Evolutionary conservation across 2,329 filamentous ascomycete genomes (phyloP).

Genomic region (Teratosphaeria zuluensis): DNA sequence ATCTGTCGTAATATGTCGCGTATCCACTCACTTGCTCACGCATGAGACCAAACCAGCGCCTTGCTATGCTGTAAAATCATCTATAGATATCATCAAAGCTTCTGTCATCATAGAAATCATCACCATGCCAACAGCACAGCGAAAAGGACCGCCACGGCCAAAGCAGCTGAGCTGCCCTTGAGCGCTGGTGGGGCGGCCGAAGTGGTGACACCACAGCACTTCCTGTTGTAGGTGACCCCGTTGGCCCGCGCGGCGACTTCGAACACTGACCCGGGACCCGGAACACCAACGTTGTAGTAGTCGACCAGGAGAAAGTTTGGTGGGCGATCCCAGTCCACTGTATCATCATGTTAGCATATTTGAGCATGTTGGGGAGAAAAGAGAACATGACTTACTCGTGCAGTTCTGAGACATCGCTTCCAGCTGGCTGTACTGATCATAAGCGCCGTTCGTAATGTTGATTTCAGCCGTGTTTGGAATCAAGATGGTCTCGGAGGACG

Average conservation of each 20-base stretch:
- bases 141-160: constrained; percentile 3
- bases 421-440: constrained; percentile 53
- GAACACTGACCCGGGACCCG: constrained; percentile 62
- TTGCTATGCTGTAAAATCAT: neutral
- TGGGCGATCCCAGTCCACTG: constrained; percentile 52
- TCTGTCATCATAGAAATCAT: neutral
- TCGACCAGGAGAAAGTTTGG: constrained; percentile 77
- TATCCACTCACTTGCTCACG: neutral
- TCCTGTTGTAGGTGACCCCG: constrained; percentile 54
- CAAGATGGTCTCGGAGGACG: constrained; percentile 41
- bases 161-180: neutral
- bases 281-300: constrained; percentile 66
- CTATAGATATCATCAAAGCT: neutral
- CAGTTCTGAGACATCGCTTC: constrained; percentile 58
- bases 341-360: constrained; percentile 4
- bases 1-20: neutral
- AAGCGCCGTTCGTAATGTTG: constrained; percentile 61
- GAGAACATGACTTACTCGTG: constrained; percentile 28
- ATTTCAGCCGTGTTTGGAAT: constrained; percentile 63
- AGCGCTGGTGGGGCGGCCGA: neutral
- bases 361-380: neutral
- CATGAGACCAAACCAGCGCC: neutral
- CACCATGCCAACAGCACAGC: neutral
- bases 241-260: constrained; percentile 61
- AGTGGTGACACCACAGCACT: constrained; percentile 5